phyloP scores from a whole-genome alignment of 2,329 filamentous ascomycete genomes.

The Eurotiales sp. region DNA sequence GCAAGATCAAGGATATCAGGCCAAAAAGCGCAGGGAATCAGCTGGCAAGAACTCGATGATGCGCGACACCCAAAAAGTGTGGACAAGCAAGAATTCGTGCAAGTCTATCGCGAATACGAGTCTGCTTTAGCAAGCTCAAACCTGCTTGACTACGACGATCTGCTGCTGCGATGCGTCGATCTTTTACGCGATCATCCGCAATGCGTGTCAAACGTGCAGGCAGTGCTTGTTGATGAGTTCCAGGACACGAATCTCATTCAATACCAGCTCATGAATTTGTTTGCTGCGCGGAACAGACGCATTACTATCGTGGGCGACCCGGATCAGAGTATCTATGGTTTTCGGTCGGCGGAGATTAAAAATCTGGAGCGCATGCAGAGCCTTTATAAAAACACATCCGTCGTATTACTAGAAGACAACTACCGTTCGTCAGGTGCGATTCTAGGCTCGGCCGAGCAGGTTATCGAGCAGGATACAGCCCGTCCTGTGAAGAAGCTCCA shows the following conservation, averaged over 20 bases:
- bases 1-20: conserved; percentile 72
- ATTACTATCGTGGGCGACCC: conserved; percentile 96
- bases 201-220: conserved; percentile 85
- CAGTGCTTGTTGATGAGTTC: conserved; percentile 93
- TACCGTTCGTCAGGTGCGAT: conserved; percentile 90
- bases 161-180: conserved; percentile 78
- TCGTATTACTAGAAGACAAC: conserved; percentile 86
- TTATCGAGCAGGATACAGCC: conserved; percentile 85
- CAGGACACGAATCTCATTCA: conserved; percentile 96
- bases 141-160: conserved; percentile 89
- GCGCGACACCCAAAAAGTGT: conserved; percentile 31
- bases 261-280: conserved; percentile 87
- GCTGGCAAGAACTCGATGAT: conserved; percentile 42
- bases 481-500: conserved; percentile 76
- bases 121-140: conserved; percentile 70
- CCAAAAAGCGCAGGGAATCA: conserved; percentile 56
- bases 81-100: conserved; percentile 63
- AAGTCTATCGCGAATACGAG: conserved; percentile 72
- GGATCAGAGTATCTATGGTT: conserved; percentile 97
- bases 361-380: conserved; percentile 76
- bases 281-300: conserved; percentile 67
- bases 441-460: conserved; percentile 69
- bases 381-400: conserved; percentile 72
- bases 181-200: conserved; percentile 68
- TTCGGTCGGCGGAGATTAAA: conserved; percentile 85